Percentiles rank a stretch among this genome's conserved stretches.
Conservation (phyloP, 331 rosid genomes). For the Quercus lobata region DNA sequence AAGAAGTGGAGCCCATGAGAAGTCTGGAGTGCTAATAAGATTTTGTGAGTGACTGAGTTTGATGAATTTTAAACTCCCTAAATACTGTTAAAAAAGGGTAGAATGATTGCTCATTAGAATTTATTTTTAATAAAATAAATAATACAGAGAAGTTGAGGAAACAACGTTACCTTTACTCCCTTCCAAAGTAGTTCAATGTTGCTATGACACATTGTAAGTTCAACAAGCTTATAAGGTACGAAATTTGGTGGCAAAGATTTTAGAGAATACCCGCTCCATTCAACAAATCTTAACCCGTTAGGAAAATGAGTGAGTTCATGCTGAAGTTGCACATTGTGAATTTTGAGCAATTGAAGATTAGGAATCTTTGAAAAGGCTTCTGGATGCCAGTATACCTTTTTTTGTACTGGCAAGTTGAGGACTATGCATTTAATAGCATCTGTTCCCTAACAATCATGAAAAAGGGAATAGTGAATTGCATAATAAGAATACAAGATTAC, state of each 20-base stretch:
- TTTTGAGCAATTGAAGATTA: constrained; percentile 23
- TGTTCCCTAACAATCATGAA: constrained; percentile 24
- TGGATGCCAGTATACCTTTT: background rate
- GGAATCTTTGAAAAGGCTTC: constrained; percentile 28
- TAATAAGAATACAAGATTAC: background rate
- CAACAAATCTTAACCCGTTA: constrained; percentile 13
- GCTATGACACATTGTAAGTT: constrained; percentile 22
- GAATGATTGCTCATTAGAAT: background rate
- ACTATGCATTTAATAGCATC: constrained; percentile 17
- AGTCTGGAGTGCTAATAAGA: constrained; percentile 29
- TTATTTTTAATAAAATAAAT: background rate
- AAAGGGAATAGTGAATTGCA: too few relatives aligned
- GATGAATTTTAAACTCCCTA: background rate
- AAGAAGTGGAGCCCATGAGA: constrained; percentile 27
- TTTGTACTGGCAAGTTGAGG: background rate
- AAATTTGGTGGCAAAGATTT: constrained; percentile 36
- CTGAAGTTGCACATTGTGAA: constrained; percentile 13
- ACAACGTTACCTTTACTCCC: constrained; percentile 16
- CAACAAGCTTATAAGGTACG: constrained; percentile 19
- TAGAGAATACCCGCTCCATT: constrained; percentile 31
- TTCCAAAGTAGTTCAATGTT: constrained; percentile 27
- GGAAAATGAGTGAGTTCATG: constrained; percentile 24
- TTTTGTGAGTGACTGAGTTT: background rate
- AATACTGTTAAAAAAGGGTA: constrained; percentile 1
- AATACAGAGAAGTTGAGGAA: background rate